Percentiles rank a stretch among this genome's conserved stretches.
phyloP scores from a whole-genome alignment of 1,284 basidiomycete genomes.

The Anthracocystis panici-leucophaei region DNA sequence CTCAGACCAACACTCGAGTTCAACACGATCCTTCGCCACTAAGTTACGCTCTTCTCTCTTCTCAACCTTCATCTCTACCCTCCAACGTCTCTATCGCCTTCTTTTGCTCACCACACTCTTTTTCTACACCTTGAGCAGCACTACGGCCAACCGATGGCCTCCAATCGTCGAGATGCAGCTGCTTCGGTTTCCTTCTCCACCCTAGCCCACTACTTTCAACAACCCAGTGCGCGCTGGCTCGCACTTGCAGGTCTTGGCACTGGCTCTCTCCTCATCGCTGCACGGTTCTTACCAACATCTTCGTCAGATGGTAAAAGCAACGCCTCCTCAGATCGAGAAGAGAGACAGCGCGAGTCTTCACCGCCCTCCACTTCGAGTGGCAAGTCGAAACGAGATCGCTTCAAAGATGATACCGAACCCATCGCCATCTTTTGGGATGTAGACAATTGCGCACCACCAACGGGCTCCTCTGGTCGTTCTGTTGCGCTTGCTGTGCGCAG shows the following conservation, averaged over 20 bases:
- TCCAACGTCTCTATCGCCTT: not conserved
- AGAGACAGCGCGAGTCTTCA: conserved; percentile 13
- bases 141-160: conserved; percentile 20
- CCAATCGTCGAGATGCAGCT: conserved; percentile 30
- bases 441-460: conserved; percentile 62
- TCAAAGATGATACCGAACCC: conserved; percentile 39
- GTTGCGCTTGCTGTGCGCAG: conserved; percentile 55
- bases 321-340: conserved; percentile 4
- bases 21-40: not conserved
- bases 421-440: conserved; percentile 65
- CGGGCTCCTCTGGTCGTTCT: conserved; percentile 57
- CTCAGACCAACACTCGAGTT: conserved; percentile 23
- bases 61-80: not conserved
- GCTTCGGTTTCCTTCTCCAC: conserved; percentile 32
- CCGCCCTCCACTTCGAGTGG: conserved; percentile 14
- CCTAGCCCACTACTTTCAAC: conserved; percentile 23
- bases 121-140: not conserved
- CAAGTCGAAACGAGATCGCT: conserved; percentile 30
- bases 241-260: conserved; percentile 39
- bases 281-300: conserved; percentile 12
- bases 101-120: not conserved
- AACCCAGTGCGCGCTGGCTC: conserved; percentile 36
- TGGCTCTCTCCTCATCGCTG: conserved; percentile 26
- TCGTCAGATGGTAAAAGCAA: conserved; percentile 1
- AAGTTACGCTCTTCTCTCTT: not conserved